Evolutionary conservation across 306 rosid genomes (phyloP).

Genomic region (Prunus salicina): DNA sequence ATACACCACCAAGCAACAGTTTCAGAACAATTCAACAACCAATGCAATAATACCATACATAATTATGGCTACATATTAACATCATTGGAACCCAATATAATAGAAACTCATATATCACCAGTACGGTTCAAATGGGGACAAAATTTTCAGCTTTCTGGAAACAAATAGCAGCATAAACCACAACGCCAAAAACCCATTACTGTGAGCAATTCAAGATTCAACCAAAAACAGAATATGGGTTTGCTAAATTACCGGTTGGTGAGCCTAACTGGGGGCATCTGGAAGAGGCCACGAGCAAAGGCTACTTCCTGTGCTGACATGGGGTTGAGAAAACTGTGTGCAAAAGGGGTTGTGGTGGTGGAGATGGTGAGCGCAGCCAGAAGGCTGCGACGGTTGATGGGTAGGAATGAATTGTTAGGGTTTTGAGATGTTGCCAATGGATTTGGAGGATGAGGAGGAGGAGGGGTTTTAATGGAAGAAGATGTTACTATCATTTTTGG

Average conservation of each 20-base stretch:
- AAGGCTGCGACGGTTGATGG: conserved; percentile 33
- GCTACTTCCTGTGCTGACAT: conserved; percentile 12
- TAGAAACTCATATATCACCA: background rate
- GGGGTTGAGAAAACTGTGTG: conserved; percentile 12
- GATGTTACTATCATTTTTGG: conserved; percentile 26
- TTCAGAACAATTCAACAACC: background rate
- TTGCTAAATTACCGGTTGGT: conserved; percentile 32
- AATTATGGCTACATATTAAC: background rate
- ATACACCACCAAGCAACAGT: conserved; percentile 9
- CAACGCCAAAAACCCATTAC: background rate
- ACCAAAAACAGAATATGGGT: background rate
- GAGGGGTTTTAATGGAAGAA: conserved; percentile 9
- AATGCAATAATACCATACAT: background rate
- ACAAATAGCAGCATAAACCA: background rate
- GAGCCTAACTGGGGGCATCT: conserved; percentile 48
- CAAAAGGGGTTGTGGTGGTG: conserved; percentile 11
- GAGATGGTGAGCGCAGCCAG: conserved; percentile 27
- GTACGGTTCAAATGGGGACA: background rate
- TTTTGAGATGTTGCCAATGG: conserved; percentile 11
- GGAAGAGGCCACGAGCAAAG: conserved; percentile 46
- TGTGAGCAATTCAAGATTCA: background rate
- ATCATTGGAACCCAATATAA: background rate
- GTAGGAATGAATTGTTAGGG: conserved; percentile 4
- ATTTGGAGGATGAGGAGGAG: conserved; percentile 4
- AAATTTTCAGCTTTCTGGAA: background rate